Evolutionary conservation across 768 basidiomycete genomes (phyloP), one percentile per base, ranked within the genome.

Genomic region (Suillus clintonianus): DNA sequence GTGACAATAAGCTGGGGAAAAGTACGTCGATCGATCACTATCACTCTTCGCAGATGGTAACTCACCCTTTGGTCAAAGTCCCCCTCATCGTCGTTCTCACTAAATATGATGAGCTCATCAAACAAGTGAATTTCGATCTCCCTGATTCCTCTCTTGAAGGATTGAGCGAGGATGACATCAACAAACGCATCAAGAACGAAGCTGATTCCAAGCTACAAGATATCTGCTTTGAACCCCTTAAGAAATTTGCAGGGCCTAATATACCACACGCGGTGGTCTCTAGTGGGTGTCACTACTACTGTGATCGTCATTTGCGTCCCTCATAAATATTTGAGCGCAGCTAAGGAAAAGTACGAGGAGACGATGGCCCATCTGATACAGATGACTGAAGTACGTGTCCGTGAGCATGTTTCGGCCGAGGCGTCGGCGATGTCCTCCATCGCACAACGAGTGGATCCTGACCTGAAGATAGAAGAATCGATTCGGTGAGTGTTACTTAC

Each of bases 11-110:
- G 17, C 47, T 64, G 27, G 62, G 58, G 39, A 22, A 51, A 7
- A 60, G 62, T 59, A 27, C n/a, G 62, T 59, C 8, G 4, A 54
- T 22, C 7, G 5, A 42, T 17, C 2, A 19, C 22, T 17, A 39
- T 37, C 6, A 24, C 37, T n/a, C n/a, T 54, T 5, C 11, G 37
- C 30, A 3, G 11, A 32, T 11, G 8, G 19, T 22, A 13, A 11
- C 15, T 27, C 4, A 27, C 27, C 14, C 2, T 27, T 27, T 27
- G 27, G 27, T 27, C 14, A 27, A 24, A 64, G 62, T 64, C 24
- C 62, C 62, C 30, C 11, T 50, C 5, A 32, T 64, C 14, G 36
- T 59, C 15, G 62, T 60, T 19, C 51, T 64, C 48, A 64, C 62
- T 5, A 51, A 63, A 53, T 59, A 55, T 22, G 61, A 62, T 39